These are phyloP conservation scores for Yamadazyma trypodendri DNA, from an alignment of 1,139 yeast species.

Conservation along the genomic window DNA sequence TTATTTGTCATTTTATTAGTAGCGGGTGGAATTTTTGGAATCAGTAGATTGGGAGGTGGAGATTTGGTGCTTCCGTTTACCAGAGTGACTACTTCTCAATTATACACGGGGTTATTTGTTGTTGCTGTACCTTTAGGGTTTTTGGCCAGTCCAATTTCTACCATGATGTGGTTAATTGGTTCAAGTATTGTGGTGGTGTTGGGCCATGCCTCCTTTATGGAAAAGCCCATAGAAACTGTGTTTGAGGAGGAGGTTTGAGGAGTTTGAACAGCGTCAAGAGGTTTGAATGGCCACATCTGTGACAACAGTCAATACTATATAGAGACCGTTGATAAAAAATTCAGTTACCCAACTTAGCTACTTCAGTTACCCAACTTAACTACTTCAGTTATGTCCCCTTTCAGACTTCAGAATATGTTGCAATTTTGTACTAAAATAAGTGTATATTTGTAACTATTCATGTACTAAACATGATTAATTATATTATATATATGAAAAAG, in stretches of 20 bases:
- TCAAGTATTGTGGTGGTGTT: conserved; percentile 85
- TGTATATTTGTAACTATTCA: conserved; percentile 3
- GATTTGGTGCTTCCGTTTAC: conserved; percentile 74
- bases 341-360: too few species aligned
- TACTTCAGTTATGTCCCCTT: too few species aligned
- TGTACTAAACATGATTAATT: conserved; percentile 5
- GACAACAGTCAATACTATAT: conserved; percentile 1
- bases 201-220: conserved; percentile 92
- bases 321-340: neutral
- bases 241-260: conserved; percentile 75
- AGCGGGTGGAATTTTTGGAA: conserved; percentile 72
- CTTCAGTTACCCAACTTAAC: too few species aligned
- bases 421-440: too few species aligned
- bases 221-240: conserved; percentile 96
- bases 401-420: too few species aligned
- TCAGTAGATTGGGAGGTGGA: conserved; percentile 74
- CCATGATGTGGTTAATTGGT: conserved; percentile 96
- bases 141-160: conserved; percentile 89
- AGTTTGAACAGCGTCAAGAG: neutral
- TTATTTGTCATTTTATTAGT: conserved; percentile 76
- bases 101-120: conserved; percentile 81
- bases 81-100: conserved; percentile 73
- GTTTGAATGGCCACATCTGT: neutral
- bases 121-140: conserved; percentile 86
- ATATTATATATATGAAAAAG: conserved; percentile 8